A percentile compares a stretch with the other conserved stretches of the same genome.
Conservation (phyloP, 2,329 filamentous ascomycete species). For the Leptodontidium sp. region DNA sequence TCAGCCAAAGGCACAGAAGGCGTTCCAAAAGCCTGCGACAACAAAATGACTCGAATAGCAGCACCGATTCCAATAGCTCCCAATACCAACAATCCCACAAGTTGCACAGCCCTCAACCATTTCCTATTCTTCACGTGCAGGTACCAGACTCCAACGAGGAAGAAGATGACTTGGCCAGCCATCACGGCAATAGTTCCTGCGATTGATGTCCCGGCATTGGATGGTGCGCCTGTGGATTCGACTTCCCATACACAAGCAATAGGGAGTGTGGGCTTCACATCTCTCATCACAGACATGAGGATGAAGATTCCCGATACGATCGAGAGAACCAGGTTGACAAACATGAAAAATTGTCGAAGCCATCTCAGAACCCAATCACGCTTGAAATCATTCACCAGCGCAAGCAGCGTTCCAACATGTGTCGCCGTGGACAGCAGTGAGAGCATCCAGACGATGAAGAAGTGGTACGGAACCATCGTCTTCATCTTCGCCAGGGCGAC, state of each 20-base stretch:
- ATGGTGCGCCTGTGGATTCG: constrained; percentile 48
- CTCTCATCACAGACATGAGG: constrained; percentile 91
- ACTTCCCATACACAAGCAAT: constrained; percentile 68
- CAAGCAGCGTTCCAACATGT: constrained; percentile 71
- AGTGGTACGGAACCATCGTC: constrained; percentile 70
- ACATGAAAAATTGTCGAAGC: constrained; percentile 72
- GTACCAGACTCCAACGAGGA: constrained; percentile 69
- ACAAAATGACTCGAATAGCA: constrained; percentile 61
- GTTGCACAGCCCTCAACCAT: constrained; percentile 63
- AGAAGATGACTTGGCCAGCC: constrained; percentile 64
- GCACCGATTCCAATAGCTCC: constrained; percentile 65
- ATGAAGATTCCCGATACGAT: constrained; percentile 91
- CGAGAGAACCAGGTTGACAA: constrained; percentile 67
- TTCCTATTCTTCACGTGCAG: constrained; percentile 62
- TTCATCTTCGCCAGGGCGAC: constrained; percentile 68
- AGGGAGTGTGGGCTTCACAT: constrained; percentile 68
- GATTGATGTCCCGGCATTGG: constrained; percentile 57
- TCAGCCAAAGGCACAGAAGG: constrained; percentile 61
- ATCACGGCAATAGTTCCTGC: constrained; percentile 69
- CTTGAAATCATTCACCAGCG: constrained; percentile 70
- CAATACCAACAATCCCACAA: constrained; percentile 30
- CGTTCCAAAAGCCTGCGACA: constrained; percentile 67
- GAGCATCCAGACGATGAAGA: constrained; percentile 76
- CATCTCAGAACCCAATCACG: constrained; percentile 72
- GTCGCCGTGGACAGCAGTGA: constrained; percentile 70